Evolutionary conservation across 192 early-diverging fungal species (phyloP).

Genomic region (Coemansia sp.): DNA sequence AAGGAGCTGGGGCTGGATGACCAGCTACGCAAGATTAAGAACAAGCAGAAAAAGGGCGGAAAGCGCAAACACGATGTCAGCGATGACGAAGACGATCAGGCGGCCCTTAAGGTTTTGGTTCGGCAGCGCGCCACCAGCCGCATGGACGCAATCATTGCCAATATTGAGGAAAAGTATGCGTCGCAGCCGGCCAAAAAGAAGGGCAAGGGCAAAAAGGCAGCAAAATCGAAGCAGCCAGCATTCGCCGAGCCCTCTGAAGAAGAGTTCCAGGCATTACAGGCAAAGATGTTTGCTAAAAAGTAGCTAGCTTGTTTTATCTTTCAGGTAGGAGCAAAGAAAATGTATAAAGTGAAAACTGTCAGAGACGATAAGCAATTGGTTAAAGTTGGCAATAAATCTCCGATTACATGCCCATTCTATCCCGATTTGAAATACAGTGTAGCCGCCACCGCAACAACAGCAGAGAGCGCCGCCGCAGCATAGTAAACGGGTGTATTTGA

Average conservation of each 20-base stretch:
- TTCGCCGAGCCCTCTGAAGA: slow-evolving; percentile 59
- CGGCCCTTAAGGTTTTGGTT: slow-evolving; percentile 60
- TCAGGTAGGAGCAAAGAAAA: background rate
- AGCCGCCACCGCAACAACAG: background rate
- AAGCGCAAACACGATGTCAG: slow-evolving; percentile 28
- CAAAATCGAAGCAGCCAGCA: slow-evolving; percentile 2
- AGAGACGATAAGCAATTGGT: background rate
- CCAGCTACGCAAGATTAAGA: slow-evolving; percentile 54
- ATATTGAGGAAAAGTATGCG: slow-evolving; percentile 59
- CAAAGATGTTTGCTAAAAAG: slow-evolving; percentile 58
- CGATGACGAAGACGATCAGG: slow-evolving; percentile 12
- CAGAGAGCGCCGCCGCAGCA: background rate
- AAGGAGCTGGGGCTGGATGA: slow-evolving; percentile 64
- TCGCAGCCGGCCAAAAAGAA: slow-evolving; percentile 9
- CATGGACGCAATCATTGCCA: slow-evolving; percentile 58
- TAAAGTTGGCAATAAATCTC: background rate
- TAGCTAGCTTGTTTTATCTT: background rate
- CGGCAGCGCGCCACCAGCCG: slow-evolving; percentile 53
- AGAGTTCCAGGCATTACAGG: slow-evolving; percentile 64
- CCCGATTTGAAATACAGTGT: background rate
- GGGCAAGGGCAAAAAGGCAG: slow-evolving; percentile 13
- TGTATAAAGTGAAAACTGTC: background rate
- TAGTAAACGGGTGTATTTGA: background rate
- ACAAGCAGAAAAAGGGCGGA: slow-evolving; percentile 9
- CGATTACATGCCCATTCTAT: background rate